Base-by-base conservation (phyloP, 2,329 filamentous ascomycete genomes). In the Fusarium clavum region DNA sequence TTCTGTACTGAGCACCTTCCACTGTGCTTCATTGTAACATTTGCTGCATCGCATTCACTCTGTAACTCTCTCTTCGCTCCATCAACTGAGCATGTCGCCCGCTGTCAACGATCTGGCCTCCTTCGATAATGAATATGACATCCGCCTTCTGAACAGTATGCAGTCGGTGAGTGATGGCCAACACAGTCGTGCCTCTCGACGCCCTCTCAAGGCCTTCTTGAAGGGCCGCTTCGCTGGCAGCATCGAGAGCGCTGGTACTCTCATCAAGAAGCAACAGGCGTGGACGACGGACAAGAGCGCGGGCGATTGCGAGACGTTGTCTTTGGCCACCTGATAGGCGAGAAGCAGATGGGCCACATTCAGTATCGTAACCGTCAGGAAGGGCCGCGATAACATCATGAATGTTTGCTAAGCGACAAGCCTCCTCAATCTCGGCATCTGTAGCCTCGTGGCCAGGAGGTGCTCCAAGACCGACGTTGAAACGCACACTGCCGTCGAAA, bases 261-360 rank as follows among this genome's bases (percentile, higher is more conserved):
- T 97, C 93, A 73, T 97, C 94, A 1, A 97, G 84, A 41, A 97
- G 86, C 20, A 97, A 79, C 2, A 97, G 83, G 32, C 90, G 85
- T 0, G 93, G 93, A 60, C 87, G 85, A 1, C 92, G 86, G 5
- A 94, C 85, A 6, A 95, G 82, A 1, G 93, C 92, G 14, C 93
- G 85, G 0, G 93, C 93, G 73, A 97, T 94, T 1, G 91, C 89
- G 16, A 97, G 80, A 2, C 93, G 86, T 77, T 97, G 93, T 18
- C 90, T 88, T 77, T 97, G 93, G 0, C 93, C 93, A 2, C 92
- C 93, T 0, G 91, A 94, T 5, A 97, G 79, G 20, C 90, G 86
- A 0, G 91, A 90, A 3, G 91, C 92, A 65, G 92, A 90, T n/a
- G 91, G 90, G 7, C 94, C 86, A 27, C 90, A 83, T 64, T 86